Evolutionary conservation across 345 rosid genomes (phyloP), one percentile per base, ranked within the genome.

Genomic region (Erucastrum elatum): DNA sequence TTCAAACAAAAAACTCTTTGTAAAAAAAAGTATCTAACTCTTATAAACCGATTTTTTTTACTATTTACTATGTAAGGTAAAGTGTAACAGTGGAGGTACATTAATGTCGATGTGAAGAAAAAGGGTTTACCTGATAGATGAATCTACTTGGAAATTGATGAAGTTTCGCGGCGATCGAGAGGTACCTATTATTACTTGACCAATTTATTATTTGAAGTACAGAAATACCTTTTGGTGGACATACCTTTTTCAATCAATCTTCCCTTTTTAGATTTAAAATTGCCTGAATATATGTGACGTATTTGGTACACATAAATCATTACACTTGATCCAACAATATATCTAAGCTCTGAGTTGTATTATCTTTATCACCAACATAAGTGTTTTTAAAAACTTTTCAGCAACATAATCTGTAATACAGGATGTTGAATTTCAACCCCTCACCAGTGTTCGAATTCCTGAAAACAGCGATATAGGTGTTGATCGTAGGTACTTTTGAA

Each of bases 131-230:
- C 71, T 79, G 75, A 72, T 13, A 15, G 63, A 79, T 27, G 78
- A 79, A 79, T 74, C 82, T 79, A 74, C 82, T 74, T 79, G 82
- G 78, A 53, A 79, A 68, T 63, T 74, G 82, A 68, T 74, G 71
- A 74, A 74, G 71, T 74, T 74, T 80, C 66, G 75, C 66, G 13
- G 37, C 1, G 1, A 60, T 74, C 75, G 66, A 69, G 64, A 60
- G 53, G 15, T 73, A 13, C 25, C 21, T 2, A 30, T 58, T 79
- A 68, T 37, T 44, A 74, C 75, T 73, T 68, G 58, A 68, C 81
- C 37, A 7, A 35, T 13, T 65, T 46, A 4, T 51, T 16, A 6
- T 53, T 16, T 53, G 9, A 60, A 1, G 65, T 33, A 33, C 30
- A 34, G 9, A 60, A 62, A 62, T 31, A 76, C 70, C 15, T 77